Percentiles rank a stretch among this genome's conserved stretches.
Evolutionary conservation across 148 eudicot species (phyloP).

Genomic region (Pharnaceum exiguum): DNA sequence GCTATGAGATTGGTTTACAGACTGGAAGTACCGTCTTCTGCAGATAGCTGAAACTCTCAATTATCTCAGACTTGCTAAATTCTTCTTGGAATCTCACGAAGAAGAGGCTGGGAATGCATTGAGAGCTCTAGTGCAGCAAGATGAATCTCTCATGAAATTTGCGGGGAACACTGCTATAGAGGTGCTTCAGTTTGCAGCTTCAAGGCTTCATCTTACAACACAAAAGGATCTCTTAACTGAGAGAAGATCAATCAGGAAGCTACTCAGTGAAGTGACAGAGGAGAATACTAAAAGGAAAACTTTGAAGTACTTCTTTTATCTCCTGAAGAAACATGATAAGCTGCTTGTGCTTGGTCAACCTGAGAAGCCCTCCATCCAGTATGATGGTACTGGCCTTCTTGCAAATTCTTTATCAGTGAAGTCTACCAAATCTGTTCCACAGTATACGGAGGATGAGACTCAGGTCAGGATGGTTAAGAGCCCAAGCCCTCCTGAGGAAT

Average conservation of each 20-base stretch:
- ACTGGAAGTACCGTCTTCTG: constrained; percentile 9
- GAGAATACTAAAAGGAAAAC: constrained; percentile 24
- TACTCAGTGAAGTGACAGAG: constrained; percentile 27
- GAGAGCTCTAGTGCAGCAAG: constrained; percentile 33
- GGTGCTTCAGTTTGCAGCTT: constrained; percentile 38
- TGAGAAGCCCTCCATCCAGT: constrained; percentile 10
- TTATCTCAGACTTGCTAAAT: constrained; percentile 23
- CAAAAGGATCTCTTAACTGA: constrained; percentile 38
- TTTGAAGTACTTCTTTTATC: constrained; percentile 30
- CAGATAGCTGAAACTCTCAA: constrained; percentile 36
- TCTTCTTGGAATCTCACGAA: constrained; percentile 34
- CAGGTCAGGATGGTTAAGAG: constrained; percentile 19
- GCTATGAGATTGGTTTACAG: neutral
- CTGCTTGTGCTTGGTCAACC: constrained; percentile 28
- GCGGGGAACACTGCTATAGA: constrained; percentile 28
- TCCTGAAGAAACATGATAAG: constrained; percentile 35
- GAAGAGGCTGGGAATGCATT: constrained; percentile 45
- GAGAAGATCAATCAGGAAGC: constrained; percentile 37
- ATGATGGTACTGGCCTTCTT: constrained; percentile 13
- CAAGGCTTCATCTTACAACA: constrained; percentile 32
- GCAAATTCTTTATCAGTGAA: constrained; percentile 10
- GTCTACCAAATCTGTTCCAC: constrained; percentile 11
- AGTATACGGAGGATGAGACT: constrained; percentile 14
- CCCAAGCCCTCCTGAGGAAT: constrained; percentile 54
- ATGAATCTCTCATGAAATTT: constrained; percentile 18